phyloP scores from a whole-genome alignment of 805 yeast genomes.

The Kuraishia borneana region DNA sequence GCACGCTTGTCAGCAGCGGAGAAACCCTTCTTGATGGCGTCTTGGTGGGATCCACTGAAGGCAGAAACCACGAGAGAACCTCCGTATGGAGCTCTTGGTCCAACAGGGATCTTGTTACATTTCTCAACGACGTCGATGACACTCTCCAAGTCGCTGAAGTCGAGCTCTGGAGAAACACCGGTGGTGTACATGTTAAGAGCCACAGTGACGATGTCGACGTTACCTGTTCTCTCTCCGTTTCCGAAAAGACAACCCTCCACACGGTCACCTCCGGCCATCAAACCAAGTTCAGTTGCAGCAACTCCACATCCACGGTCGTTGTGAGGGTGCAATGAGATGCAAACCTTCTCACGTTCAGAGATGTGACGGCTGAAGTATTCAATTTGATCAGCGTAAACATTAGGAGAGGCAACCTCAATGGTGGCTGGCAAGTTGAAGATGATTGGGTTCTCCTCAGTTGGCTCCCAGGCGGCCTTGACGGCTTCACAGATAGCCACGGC shows the following conservation, averaged over 20 bases:
- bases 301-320: constrained; percentile 83
- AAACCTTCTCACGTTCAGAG: constrained; percentile 55
- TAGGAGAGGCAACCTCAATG: constrained; percentile 74
- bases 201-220: constrained; percentile 70
- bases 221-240: constrained; percentile 83
- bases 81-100: constrained; percentile 62
- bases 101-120: constrained; percentile 73
- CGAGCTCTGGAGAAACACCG: constrained; percentile 61
- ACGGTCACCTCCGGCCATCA: constrained; percentile 80
- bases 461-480: constrained; percentile 67
- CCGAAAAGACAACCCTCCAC: constrained; percentile 82
- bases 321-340: constrained; percentile 73
- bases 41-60: constrained; percentile 80
- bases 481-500: constrained; percentile 62
- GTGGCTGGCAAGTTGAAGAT: constrained; percentile 81
- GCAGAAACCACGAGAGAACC: constrained; percentile 90
- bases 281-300: constrained; percentile 80
- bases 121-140: constrained; percentile 66
- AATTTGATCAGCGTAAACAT: constrained; percentile 75
- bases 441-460: constrained; percentile 52
- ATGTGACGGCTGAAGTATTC: constrained; percentile 59
- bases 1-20: constrained; percentile 29
- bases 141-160: constrained; percentile 55
- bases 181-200: constrained; percentile 73
- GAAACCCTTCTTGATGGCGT: constrained; percentile 80